Evolutionary conservation across 2,329 filamentous ascomycete species (phyloP), one percentile per base, ranked within the genome.

Genomic region (Trichoderma cornu-damae): DNA sequence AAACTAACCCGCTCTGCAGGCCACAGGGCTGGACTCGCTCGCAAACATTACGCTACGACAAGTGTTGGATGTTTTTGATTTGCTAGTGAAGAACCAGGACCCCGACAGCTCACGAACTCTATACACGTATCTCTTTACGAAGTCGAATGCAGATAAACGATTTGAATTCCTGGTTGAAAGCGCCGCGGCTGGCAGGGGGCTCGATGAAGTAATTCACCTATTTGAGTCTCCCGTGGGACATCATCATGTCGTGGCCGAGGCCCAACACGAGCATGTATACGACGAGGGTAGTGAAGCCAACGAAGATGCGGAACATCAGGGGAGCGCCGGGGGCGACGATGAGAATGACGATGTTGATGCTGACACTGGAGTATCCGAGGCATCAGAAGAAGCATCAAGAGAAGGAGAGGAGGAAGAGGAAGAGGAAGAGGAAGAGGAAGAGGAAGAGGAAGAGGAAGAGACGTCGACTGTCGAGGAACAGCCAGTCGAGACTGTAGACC

Each of bases 61-160:
- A 53, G 67, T 77, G n/a, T 62, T 75, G 22, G 72, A 75, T 54
- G 68, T 77, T 3, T 74, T 76, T 55, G 72, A 76, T 20, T 64
- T 75, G 35, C 65, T 77, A 1, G 69, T 74, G 12, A 76, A 75
- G 54, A 77, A 77, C 43, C 72, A 77, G 60, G 72, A 77, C 46
- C 70, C 73, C 9, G 69, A 75, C 24, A 65, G 65, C 26, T 66
- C 68, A 9, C 70, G 73, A 14, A 68, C 68, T 1, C 61, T 77
- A n/a, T 76, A 75, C 48, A 75, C 73, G 3, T 75, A 73, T 59
- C 64, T 77, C 7, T 71, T 75, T 57, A 72, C 72, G 12, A 73
- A 72, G 44, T 69, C 73, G 5, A 75, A 70, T 47, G 66, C 70
- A 42, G 69, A 66, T 50, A 75, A 68, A 59, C 69, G 74, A n/a